phyloP scores from a whole-genome alignment of 257 asterid genomes.

The Solanum stenotomum region DNA sequence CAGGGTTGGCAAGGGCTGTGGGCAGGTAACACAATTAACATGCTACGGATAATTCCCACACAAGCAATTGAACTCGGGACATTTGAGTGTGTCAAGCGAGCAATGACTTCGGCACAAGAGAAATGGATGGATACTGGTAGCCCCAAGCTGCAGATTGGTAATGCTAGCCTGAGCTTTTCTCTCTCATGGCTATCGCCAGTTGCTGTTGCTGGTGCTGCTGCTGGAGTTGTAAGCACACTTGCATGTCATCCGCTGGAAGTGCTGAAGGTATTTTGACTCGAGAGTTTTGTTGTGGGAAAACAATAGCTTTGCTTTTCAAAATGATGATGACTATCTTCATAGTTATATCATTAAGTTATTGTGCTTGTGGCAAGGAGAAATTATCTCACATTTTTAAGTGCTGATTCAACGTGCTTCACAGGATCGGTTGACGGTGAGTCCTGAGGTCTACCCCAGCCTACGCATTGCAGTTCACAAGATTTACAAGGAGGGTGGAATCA shows the following conservation, averaged over 20 bases:
- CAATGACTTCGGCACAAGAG: conserved; percentile 64
- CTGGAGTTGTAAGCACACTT: conserved; percentile 84
- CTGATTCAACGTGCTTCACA: conserved; percentile 18
- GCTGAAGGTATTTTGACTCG: conserved; percentile 45
- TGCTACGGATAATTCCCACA: conserved; percentile 84
- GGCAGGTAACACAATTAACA: conserved; percentile 93
- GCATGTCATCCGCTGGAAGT: conserved; percentile 98
- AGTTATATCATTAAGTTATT: not conserved
- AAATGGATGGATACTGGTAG: conserved; percentile 37
- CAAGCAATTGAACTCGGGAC: conserved; percentile 97
- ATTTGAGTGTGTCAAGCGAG: conserved; percentile 80
- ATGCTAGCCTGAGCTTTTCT: conserved; percentile 34
- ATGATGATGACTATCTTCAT: not conserved
- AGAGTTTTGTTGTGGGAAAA: not conserved
- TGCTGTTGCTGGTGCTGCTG: conserved; percentile 96
- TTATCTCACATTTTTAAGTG: not conserved
- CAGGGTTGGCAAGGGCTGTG: conserved; percentile 97
- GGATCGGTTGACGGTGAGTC: conserved; percentile 91
- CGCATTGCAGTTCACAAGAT: conserved; percentile 60
- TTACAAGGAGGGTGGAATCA: conserved; percentile 62
- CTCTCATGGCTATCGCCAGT: conserved; percentile 82
- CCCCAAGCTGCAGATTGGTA: conserved; percentile 49
- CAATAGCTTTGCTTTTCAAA: not conserved
- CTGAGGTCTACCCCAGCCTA: conserved; percentile 67
- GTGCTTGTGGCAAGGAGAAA: not conserved